phyloP scores from a whole-genome alignment of 2,329 filamentous ascomycete genomes.

The Cladophialophora immunda region DNA sequence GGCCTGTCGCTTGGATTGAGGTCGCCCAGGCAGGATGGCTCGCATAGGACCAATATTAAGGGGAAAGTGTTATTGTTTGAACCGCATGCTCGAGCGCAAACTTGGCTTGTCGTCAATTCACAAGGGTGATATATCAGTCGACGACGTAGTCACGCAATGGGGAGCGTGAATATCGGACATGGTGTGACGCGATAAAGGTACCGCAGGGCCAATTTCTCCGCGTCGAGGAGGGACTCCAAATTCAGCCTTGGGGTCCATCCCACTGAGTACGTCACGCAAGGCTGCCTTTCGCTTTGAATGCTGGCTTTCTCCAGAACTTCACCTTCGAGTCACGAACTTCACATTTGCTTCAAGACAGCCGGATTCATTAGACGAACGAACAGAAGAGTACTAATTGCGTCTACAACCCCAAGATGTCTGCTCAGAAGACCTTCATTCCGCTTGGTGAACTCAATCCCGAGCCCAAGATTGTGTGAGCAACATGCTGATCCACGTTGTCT shows the following conservation, averaged over 20 bases:
- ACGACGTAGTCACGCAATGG: background rate
- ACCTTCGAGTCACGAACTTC: background rate
- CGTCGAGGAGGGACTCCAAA: constrained; percentile 7
- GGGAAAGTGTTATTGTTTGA: constrained; percentile 25
- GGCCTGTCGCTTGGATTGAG: constrained; percentile 79
- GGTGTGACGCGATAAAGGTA: constrained; percentile 4
- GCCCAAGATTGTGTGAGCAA: background rate
- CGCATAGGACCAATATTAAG: constrained; percentile 67
- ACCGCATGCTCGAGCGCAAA: constrained; percentile 13
- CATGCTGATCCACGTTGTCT: background rate
- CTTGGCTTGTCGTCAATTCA: constrained; percentile 1
- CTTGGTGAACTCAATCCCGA: constrained; percentile 23
- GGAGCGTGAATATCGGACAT: background rate
- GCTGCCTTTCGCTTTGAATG: constrained; percentile 24
- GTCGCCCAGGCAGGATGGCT: constrained; percentile 80
- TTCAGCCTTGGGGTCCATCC: background rate
- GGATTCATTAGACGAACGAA: background rate
- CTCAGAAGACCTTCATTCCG: constrained; percentile 31
- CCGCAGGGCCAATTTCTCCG: constrained; percentile 9
- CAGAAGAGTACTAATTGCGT: background rate
- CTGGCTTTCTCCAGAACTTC: background rate
- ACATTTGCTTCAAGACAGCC: background rate
- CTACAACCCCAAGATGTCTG: constrained; percentile 18
- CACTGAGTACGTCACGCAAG: constrained; percentile 26
- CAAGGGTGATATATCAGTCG: background rate